Evolutionary conservation across 2,329 filamentous ascomycete genomes (phyloP), one percentile per base, ranked within the genome.

Genomic region (Exserohilum turcica): DNA sequence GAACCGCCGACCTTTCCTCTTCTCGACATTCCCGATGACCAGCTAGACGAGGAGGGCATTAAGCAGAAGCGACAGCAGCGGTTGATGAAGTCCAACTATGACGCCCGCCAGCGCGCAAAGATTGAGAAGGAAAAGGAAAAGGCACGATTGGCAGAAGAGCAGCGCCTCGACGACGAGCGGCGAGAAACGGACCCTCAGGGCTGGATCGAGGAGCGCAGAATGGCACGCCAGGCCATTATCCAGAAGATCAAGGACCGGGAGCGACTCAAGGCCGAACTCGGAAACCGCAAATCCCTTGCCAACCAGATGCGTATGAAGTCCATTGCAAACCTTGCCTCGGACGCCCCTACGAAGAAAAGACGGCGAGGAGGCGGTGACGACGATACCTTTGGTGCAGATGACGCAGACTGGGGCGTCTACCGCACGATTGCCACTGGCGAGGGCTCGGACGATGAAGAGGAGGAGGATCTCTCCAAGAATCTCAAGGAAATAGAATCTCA

Each of bases 241-340:
- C 80, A 91, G 67, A 91, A 86, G 74, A 95, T 99, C 75, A 97
- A 96, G 74, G 93, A 97, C 64, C 88, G 92, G 46, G 92, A 97
- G 67, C 86, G 92, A 15, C 84, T 97, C 56, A 97, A 96, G 77
- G 91, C 92, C 37, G 94, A 99, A 70, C 84, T 97, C 1, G 92
- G 93, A 51, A 97, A 97, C 76, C 90, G 94, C 70, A 99, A 99
- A 75, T 97, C 92, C 0, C 86, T 97, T 16, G 94, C 94, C 7
- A 94, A 90, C 52, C 93, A 97, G 75, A 95, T 96, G 77, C 90
- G 94, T 59, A 99, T 99, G 94, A 97, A 97, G 78, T 93, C 88
- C 44, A 92, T 99, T 53, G 94, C 94, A 54, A 97, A 96, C 69
- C 86, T 99, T 1, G 94, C 94, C 3, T 92, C 93, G 0, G 94